Evolutionary conservation across 345 rosid genomes (phyloP).

Genomic region (Eutrema heterophyllum): DNA sequence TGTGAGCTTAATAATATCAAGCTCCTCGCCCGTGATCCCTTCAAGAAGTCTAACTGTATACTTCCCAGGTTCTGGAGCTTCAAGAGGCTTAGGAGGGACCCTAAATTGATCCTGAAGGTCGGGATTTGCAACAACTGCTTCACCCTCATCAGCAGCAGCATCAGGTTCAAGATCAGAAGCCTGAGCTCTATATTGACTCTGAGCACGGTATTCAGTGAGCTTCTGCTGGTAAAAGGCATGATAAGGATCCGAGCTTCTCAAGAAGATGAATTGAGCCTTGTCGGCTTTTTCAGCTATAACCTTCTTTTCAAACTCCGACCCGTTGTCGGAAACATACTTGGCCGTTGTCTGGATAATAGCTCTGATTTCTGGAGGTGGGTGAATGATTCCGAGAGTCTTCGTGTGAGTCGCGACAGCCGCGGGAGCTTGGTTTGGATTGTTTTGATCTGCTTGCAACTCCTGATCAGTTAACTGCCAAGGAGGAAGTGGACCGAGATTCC

Average conservation of each 20-base stretch:
- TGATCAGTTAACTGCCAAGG: neutral
- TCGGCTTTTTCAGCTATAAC: conserved; percentile 54
- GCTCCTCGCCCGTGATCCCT: conserved; percentile 71
- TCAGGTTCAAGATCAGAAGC: conserved; percentile 24
- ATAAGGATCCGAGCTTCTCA: conserved; percentile 58
- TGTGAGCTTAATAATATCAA: conserved; percentile 74
- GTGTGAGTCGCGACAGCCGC: conserved; percentile 68
- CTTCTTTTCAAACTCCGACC: conserved; percentile 57
- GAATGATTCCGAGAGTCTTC: conserved; percentile 62
- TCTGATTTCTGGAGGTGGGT: conserved; percentile 78
- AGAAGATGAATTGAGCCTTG: conserved; percentile 64
- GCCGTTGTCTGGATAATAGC: conserved; percentile 73
- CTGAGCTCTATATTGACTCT: conserved; percentile 44
- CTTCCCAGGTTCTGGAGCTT: no score
- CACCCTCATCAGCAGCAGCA: conserved; percentile 17
- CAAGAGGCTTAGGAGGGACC: conserved; percentile 13
- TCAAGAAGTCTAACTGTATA: conserved; percentile 40
- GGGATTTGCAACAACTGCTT: conserved; percentile 8
- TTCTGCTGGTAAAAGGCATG: conserved; percentile 73
- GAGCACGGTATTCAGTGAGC: conserved; percentile 62
- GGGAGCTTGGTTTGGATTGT: conserved; percentile 29
- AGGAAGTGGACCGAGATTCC: conserved; percentile 53
- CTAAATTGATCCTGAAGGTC: conserved; percentile 64
- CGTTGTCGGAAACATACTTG: conserved; percentile 62
- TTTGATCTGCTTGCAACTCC: conserved; percentile 38